Evolutionary conservation across 805 yeast species (phyloP), one percentile per base, ranked within the genome.

Genomic region (Schizosaccharomyces osmophilus): DNA sequence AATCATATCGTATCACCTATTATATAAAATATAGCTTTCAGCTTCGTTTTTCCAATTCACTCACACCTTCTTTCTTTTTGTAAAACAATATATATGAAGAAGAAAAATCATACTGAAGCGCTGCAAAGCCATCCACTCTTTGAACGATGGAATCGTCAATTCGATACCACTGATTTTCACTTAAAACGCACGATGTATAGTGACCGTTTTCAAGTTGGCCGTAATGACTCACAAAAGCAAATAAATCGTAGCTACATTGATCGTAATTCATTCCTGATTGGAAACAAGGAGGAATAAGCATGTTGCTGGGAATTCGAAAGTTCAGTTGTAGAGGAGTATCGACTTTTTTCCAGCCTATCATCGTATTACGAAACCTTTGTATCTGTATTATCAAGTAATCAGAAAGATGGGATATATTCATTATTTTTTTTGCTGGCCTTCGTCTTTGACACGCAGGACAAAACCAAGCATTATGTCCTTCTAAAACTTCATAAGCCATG

Each of bases 201-300:
- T 93, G 97, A 1, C 98, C 98, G 4, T 97, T 97, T 0, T 97
- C 97, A 19, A 90, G 74, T 0, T 97, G 96, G 60, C 97, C 98
- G 69, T 78, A 88, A 69, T 93, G 98, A 69, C 89, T 90, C 69
- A 89, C 97, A 29, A 93, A 96, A 0, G 93, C 97, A 67, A 86
- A 77, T 64, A 93, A 74, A 69, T 93, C 97, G 71, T 90, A 90
- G 5, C 15, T 29, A 29, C 31, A 17, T 17, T 22, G 57, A 24
- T 24, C 36, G 22, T 51, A 51, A 29, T 29, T 17, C 11, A 51
- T 51, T 9, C 36, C 31, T 29, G 57, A 51, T 26, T 51, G 57
- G 36, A 51, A 51, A 51, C 36, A 24, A 22, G 57, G 57, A 19
- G 57, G 57, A 11, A 51, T 29, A 8, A 51, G 31, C 57, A 51